Evolutionary conservation across 2,329 filamentous ascomycete species (phyloP).

Genomic region (Neopestalotiopsis rosae): DNA sequence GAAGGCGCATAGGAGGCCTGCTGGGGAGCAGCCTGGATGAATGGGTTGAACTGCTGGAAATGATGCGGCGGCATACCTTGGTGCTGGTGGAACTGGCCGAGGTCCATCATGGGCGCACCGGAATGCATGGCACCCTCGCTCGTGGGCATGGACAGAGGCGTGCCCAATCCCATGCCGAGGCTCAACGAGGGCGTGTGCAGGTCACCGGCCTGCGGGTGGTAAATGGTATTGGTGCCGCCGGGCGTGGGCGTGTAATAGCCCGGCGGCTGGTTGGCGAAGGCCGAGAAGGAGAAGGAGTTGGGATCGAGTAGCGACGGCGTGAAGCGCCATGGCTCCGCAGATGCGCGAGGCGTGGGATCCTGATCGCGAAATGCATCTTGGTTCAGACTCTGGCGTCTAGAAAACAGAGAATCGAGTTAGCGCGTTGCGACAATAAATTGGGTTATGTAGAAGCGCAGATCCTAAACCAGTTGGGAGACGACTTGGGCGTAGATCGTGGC

Average conservation of each 20-base stretch:
- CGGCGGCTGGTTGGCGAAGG: conserved; percentile 78
- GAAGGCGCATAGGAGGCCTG: conserved; percentile 74
- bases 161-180: conserved; percentile 77
- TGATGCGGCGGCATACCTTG: conserved; percentile 59
- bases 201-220: conserved; percentile 84
- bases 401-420: conserved; percentile 36
- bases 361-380: conserved; percentile 66
- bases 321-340: conserved; percentile 84
- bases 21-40: conserved; percentile 64
- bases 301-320: conserved; percentile 89
- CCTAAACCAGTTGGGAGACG: not conserved
- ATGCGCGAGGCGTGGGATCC: conserved; percentile 81
- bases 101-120: conserved; percentile 63
- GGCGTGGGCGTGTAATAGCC: conserved; percentile 90
- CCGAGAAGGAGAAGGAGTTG: conserved; percentile 79
- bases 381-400: conserved; percentile 51
- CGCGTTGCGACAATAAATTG: conserved; percentile 23
- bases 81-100: conserved; percentile 67
- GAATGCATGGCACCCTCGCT: conserved; percentile 69
- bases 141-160: conserved; percentile 79
- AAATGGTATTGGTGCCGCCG: conserved; percentile 78
- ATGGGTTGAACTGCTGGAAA: conserved; percentile 71
- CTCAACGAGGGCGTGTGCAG: conserved; percentile 82
- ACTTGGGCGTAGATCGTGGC: not conserved
- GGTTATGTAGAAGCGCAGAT: not conserved